A percentile compares a stretch with the other conserved stretches of the same genome.
Evolutionary conservation across 2,329 filamentous ascomycete species (phyloP).

Genomic region (Botrytis sinoallii): DNA sequence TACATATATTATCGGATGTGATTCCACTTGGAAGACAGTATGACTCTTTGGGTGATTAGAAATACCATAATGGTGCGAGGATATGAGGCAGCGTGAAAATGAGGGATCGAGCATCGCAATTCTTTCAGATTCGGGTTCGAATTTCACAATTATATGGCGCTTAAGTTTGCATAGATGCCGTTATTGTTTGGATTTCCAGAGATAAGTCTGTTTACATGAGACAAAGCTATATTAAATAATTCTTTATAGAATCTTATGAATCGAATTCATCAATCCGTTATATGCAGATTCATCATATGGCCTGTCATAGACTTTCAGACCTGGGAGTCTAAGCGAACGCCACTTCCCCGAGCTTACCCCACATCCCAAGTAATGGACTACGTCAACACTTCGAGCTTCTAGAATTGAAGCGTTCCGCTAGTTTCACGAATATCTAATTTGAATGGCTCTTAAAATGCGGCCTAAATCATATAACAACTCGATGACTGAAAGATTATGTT

Average conservation of each 20-base stretch:
- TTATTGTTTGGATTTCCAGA: neutral
- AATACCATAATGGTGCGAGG: conserved; percentile 26
- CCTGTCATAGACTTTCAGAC: neutral
- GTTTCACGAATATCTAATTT: neutral
- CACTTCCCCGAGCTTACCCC: neutral
- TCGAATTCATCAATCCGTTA: neutral
- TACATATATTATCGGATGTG: conserved; percentile 39
- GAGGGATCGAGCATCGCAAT: neutral
- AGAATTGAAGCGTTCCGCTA: neutral
- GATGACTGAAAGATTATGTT: neutral
- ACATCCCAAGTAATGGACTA: neutral
- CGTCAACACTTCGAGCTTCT: neutral
- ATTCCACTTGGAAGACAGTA: conserved; percentile 40
- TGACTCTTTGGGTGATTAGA: conserved; percentile 19
- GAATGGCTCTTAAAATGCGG: neutral
- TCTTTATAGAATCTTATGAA: neutral
- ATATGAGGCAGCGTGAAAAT: neutral
- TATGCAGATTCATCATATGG: neutral
- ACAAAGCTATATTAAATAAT: neutral
- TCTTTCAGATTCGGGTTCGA: neutral
- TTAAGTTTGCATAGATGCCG: neutral
- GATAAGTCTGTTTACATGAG: neutral
- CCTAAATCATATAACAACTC: too few relatives aligned
- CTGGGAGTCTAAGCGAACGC: neutral
- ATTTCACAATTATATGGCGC: neutral